phyloP scores from a whole-genome alignment of 1,284 basidiomycete genomes.

The Apiotrichum gamsii region DNA sequence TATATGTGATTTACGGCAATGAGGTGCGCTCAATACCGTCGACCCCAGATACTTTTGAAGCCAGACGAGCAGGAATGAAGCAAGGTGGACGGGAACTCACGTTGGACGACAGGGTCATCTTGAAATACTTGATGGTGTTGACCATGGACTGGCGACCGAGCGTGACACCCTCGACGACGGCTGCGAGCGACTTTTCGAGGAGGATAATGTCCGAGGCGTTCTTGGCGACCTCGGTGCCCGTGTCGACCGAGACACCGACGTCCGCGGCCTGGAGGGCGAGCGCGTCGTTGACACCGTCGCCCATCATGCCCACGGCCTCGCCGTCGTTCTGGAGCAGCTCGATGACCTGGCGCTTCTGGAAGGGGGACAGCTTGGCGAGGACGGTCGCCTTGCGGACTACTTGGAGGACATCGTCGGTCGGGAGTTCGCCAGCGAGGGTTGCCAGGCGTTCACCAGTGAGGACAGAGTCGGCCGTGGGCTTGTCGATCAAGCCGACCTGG shows the following conservation, averaged over 20 bases:
- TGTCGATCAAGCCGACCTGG: not conserved
- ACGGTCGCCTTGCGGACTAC: not conserved
- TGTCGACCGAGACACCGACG: not conserved
- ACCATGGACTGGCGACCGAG: not conserved
- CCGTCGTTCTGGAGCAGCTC: slow-evolving; percentile 58
- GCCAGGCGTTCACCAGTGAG: not conserved
- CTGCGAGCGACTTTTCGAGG: not conserved
- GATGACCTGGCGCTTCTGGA: slow-evolving; percentile 67
- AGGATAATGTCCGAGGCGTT: not conserved
- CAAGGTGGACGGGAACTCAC: not conserved
- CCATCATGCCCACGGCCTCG: not conserved
- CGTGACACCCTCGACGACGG: not conserved
- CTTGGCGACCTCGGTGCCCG: not conserved
- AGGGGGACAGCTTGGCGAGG: slow-evolving; percentile 59
- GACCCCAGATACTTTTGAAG: no score
- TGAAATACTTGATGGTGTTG: not conserved
- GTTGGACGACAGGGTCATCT: not conserved
- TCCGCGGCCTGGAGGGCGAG: not conserved
- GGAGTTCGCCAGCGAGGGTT: no score
- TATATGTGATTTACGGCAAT: no score
- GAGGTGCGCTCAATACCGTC: no score
- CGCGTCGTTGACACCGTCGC: not conserved
- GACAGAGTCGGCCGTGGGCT: not conserved
- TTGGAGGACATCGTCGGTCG: not conserved
- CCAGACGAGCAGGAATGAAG: not conserved